phyloP scores from a whole-genome alignment of 192 early-diverging fungal species.

The Coemansia sp. region DNA sequence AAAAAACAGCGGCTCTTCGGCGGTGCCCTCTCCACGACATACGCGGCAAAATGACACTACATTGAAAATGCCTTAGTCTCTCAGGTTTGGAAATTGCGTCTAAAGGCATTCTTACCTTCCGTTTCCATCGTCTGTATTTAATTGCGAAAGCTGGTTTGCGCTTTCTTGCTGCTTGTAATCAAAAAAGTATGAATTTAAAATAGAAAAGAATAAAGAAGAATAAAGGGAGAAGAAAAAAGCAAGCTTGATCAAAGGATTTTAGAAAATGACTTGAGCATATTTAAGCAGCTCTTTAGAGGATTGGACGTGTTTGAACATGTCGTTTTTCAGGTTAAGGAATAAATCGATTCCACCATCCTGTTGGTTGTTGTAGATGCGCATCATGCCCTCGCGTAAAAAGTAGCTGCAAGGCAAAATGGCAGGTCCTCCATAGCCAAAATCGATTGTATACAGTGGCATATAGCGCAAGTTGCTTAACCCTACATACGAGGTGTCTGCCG shows the following conservation, averaged over 20 bases:
- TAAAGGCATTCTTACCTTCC: conserved; percentile 21
- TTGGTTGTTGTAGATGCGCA: conserved; percentile 25
- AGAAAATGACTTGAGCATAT: conserved; percentile 38
- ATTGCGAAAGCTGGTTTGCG: not conserved
- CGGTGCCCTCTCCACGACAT: conserved; percentile 71
- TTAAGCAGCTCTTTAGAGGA: conserved; percentile 17
- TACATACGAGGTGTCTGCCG: conserved; percentile 26
- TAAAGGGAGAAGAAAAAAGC: conserved; percentile 1
- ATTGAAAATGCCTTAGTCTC: not conserved
- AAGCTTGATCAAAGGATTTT: conserved; percentile 12
- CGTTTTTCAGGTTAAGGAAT: conserved; percentile 33
- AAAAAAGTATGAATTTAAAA: conserved; percentile 3
- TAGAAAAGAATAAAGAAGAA: not conserved
- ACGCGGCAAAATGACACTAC: conserved; percentile 77
- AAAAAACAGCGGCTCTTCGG: conserved; percentile 82
- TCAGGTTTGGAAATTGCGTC: not conserved
- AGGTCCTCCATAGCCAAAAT: conserved; percentile 44
- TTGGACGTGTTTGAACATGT: conserved; percentile 21
- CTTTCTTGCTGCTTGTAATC: not conserved
- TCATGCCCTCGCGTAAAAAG: conserved; percentile 35
- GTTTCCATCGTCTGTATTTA: conserved; percentile 26
- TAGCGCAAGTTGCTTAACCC: conserved; percentile 35
- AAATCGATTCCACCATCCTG: conserved; percentile 47
- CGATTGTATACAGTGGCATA: conserved; percentile 30
- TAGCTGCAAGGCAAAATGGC: conserved; percentile 31